These are phyloP conservation scores for Syzygium aqueum DNA, from an alignment of 345 rosid genomes.

Conservation along the genomic window DNA sequence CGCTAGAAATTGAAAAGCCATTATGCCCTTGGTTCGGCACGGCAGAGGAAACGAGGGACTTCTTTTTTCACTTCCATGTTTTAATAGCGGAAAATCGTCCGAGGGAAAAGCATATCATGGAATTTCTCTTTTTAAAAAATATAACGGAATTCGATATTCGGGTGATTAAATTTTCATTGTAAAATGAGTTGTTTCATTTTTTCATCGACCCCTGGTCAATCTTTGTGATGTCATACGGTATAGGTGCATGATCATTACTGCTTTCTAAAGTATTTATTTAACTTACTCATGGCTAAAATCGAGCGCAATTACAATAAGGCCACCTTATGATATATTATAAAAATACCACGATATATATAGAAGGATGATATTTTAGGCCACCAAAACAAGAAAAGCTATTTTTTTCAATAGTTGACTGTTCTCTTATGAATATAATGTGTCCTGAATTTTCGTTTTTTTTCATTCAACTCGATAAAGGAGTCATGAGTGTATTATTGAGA, in stretches of 20 bases:
- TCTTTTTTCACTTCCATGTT: background rate
- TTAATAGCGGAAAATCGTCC: background rate
- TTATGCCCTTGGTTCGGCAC: background rate
- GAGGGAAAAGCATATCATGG: background rate
- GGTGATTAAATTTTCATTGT: background rate
- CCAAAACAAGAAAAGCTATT: background rate
- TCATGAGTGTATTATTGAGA: background rate
- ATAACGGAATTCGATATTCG: background rate
- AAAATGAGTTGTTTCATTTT: background rate
- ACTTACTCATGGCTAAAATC: background rate
- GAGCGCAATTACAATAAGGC: background rate
- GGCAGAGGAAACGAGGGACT: background rate
- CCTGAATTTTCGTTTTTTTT: background rate
- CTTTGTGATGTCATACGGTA: fast-evolving
- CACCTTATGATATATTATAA: background rate
- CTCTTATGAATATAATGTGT: too few species aligned
- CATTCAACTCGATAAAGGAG: background rate
- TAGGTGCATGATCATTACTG: too few species aligned
- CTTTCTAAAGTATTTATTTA: too few species aligned
- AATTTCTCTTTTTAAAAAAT: background rate
- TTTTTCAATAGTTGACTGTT: too few species aligned
- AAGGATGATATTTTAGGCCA: fast-evolving
- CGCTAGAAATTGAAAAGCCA: too few species aligned
- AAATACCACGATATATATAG: background rate
- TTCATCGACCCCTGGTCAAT: background rate